Conservation (phyloP, 177 flowering plant genomes). For the Vitis hybrid region DNA sequence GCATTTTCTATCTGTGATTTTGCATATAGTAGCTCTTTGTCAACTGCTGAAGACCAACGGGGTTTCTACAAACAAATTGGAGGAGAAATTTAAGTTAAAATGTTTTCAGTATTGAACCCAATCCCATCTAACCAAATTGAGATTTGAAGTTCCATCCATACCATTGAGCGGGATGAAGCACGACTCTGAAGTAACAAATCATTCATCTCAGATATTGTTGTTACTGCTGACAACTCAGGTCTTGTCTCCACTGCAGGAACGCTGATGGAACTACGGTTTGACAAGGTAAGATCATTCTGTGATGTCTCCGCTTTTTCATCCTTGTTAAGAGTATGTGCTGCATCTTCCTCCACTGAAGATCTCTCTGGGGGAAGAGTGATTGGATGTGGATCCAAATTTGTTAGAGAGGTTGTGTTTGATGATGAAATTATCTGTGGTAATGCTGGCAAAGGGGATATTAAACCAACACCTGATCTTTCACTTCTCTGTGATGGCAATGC, state of each 20-base stretch:
- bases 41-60: slow-evolving; percentile 44
- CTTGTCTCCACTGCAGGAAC: slow-evolving; percentile 15
- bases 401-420: slow-evolving; percentile 3
- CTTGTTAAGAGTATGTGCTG: slow-evolving; percentile 1
- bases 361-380: slow-evolving; percentile 2
- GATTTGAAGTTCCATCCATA: slow-evolving; percentile 14
- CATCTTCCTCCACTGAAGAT: slow-evolving; percentile 19
- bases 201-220: slow-evolving; percentile 53
- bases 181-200: slow-evolving; percentile 36
- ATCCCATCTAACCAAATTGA: neutral
- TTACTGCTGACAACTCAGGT: slow-evolving; percentile 19
- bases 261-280: slow-evolving; percentile 5
- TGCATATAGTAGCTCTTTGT: slow-evolving; percentile 42
- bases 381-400: slow-evolving; percentile 11
- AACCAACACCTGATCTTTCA: slow-evolving; percentile 5
- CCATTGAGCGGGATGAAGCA: slow-evolving; percentile 37
- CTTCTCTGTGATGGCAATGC: neutral
- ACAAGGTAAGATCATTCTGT: neutral
- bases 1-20: slow-evolving; percentile 51
- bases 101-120: neutral
- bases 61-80: slow-evolving; percentile 39
- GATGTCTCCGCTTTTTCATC: slow-evolving; percentile 8
- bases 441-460: slow-evolving; percentile 12
- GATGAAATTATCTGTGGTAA: slow-evolving; percentile 13
- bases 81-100: slow-evolving; percentile 2